Conservation (phyloP, 139 green algal genomes). For the Chlorella sp. region DNA sequence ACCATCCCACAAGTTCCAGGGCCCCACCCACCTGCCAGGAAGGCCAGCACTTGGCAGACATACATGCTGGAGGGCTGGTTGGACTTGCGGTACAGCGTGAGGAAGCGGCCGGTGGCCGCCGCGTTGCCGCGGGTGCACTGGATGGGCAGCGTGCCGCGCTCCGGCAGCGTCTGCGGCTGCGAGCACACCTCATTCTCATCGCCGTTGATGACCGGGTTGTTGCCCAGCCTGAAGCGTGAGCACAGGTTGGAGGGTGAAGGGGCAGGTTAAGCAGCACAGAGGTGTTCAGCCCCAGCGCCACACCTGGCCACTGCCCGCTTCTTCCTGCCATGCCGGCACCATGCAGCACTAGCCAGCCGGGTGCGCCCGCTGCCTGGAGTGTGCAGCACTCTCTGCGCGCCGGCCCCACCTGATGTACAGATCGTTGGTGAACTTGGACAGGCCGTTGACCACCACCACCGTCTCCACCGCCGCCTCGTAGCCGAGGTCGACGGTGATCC, state of each 20-base stretch:
- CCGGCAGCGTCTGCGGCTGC: neutral
- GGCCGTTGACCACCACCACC: slow-evolving; percentile 36
- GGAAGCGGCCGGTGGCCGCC: slow-evolving; percentile 17
- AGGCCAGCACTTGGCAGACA: slow-evolving; percentile 36
- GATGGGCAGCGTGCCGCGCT: slow-evolving; percentile 15
- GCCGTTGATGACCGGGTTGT: slow-evolving; percentile 13
- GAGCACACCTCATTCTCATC: slow-evolving; percentile 34
- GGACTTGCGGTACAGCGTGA: slow-evolving; percentile 30
- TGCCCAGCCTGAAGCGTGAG: slow-evolving; percentile 15
- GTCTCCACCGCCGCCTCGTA: slow-evolving; percentile 33
- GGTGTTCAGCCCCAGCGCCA: neutral
- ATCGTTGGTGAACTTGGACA: slow-evolving; percentile 18
- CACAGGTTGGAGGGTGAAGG: neutral
- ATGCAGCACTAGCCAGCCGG: too few relatives aligned
- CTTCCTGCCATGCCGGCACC: too few relatives aligned
- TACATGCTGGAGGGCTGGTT: slow-evolving; percentile 35
- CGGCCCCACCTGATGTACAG: slow-evolving; percentile 35
- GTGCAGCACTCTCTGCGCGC: too few relatives aligned
- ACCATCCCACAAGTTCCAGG: too few relatives aligned
- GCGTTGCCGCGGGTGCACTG: slow-evolving; percentile 9
- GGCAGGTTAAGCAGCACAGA: neutral
- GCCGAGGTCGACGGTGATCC: slow-evolving; percentile 39
- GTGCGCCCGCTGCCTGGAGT: too few relatives aligned
- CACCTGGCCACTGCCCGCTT: too few relatives aligned
- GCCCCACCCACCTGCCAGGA: slow-evolving; percentile 20